A percentile compares a stretch with the other conserved stretches of the same genome.
Conservation (phyloP, 1,284 basidiomycete genomes). For the Cutaneotrichosporon mucoides region DNA sequence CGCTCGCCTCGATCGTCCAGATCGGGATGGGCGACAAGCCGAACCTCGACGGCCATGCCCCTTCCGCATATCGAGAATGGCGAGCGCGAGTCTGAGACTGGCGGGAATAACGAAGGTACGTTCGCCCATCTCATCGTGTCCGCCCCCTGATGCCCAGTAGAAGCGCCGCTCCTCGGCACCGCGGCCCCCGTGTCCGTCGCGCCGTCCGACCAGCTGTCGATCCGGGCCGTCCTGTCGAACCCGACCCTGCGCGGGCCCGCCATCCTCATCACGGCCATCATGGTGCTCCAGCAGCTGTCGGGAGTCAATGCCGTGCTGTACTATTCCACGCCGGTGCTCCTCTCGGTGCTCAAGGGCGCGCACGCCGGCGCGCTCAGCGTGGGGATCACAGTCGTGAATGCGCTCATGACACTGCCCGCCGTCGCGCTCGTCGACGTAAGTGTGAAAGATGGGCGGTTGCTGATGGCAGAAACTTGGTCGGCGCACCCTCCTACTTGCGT, state of each 20-base stretch:
- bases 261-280: conserved; percentile 65
- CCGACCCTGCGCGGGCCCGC: conserved; percentile 63
- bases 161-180: conserved; percentile 24
- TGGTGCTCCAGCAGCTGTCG: conserved; percentile 73
- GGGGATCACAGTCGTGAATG: conserved; percentile 65
- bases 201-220: conserved; percentile 47
- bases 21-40: conserved; percentile 48
- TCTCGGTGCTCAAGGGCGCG: conserved; percentile 67
- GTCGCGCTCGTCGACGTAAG: conserved; percentile 78
- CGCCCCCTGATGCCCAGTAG: conserved; percentile 17
- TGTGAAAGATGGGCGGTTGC: conserved; percentile 7
- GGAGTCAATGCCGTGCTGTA: conserved; percentile 80
- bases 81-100: conserved; percentile 3
- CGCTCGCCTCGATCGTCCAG: conserved; percentile 59
- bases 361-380: conserved; percentile 57
- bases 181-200: conserved; percentile 10
- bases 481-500: conserved; percentile 47
- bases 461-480: conserved; percentile 46
- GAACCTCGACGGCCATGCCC: neutral
- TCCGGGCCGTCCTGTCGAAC: conserved; percentile 51
- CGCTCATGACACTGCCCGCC: conserved; percentile 70
- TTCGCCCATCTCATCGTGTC: neutral
- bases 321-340: conserved; percentile 82
- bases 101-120: conserved; percentile 4
- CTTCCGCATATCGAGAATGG: too few species aligned